phyloP scores from a whole-genome alignment of 345 rosid species.

The Dimocarpus longan region DNA sequence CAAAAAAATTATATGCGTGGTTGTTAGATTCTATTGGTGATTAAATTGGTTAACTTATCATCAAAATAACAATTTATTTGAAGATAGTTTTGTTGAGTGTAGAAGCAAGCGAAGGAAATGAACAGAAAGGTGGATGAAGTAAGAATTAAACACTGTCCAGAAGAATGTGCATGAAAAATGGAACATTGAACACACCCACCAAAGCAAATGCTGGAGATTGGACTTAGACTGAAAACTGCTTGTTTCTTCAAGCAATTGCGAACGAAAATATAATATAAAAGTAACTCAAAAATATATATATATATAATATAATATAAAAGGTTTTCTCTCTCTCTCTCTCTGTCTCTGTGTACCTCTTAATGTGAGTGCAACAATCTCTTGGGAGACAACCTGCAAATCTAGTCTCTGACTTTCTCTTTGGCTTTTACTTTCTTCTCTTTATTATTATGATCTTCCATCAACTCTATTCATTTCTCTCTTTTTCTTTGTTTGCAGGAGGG shows the following conservation, averaged over 20 bases:
- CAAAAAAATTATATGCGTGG: too few species aligned
- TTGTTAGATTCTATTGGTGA: too few species aligned
- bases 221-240: neutral
- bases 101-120: too few species aligned
- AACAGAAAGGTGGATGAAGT: too few species aligned
- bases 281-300: too few species aligned
- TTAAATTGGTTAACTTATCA: too few species aligned
- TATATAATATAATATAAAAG: neutral
- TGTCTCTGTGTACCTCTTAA: conserved; percentile 14
- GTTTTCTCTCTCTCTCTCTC: conserved; percentile 22
- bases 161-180: conserved; percentile 5
- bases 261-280: neutral
- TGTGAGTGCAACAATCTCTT: conserved; percentile 24
- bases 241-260: conserved; percentile 15
- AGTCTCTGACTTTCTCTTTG: conserved; percentile 31
- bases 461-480: neutral
- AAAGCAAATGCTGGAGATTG: conserved; percentile 28
- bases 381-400: conserved; percentile 27
- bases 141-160: neutral
- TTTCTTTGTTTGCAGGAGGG: conserved; percentile 5
- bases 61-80: too few species aligned
- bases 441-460: neutral
- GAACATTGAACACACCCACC: conserved; percentile 28
- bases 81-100: too few species aligned
- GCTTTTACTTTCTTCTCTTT: conserved; percentile 10